Evolutionary conservation across 495 filamentous ascomycete genomes (phyloP), one percentile per base, ranked within the genome.

Genomic region (Penicillium longicatenatum): DNA sequence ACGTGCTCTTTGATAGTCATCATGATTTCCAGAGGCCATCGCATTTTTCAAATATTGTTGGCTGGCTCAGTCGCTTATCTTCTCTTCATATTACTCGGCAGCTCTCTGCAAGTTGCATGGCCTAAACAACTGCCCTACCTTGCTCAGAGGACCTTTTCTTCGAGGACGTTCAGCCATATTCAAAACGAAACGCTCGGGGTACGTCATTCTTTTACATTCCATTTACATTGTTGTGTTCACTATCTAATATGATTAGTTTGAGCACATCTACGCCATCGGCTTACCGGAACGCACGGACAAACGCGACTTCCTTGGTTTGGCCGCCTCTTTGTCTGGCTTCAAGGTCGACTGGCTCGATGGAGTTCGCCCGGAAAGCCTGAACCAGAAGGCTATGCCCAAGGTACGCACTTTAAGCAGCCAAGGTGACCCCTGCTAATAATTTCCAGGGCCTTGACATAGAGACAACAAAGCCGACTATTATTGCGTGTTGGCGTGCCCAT

Each of bases 251-350:
- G 6, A 24, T 39, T 35, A 73, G 70, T 73, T 73, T 51, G 49
- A 70, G 31, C 66, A 73, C 42, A 54, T 89, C 26, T 82, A 85
- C 59, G 84, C 85, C 45, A 80, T 89, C 48, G 85, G 83, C 46
- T 71, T 89, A 29, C 80, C 82, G 5, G 73, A 76, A 20, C 76
- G 87, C 19, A 79, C 80, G 8, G 87, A 89, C 58, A 83, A 86
- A 29, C 81, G 83, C 21, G 85, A 90, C 75, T 82, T 77, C 10
- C 74, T 88, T 50, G 69, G 72, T 3, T 66, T 87, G 3, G 75
- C 80, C 2, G 79, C 84, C 4, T 78, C 78, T 1, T 61, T 83
- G 2, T 79, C 72, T 11, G 76, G 78, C 11, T 69, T 89, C 20
- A 71, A 74, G 6, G 66, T 86, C 3, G 80, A 82, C 1, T 85